These are phyloP conservation scores for Ulota crispa DNA, from an alignment of 225 moss, liverwort and hornwort species.

Conservation along the genomic window DNA sequence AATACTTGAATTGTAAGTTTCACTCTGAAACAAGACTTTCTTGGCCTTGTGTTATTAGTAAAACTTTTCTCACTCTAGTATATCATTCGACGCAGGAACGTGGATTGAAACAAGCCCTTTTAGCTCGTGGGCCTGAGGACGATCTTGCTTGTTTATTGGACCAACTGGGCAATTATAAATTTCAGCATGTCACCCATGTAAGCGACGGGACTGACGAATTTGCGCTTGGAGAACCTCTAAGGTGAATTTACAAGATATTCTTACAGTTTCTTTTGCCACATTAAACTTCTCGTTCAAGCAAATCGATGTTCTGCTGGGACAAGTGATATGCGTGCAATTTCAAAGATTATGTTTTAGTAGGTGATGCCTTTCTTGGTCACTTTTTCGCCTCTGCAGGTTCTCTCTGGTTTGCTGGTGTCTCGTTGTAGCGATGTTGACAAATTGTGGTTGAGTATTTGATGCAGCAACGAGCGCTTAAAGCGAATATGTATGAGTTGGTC, in stretches of 20 bases:
- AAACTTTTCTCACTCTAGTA: constrained; percentile 19
- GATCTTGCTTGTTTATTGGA: constrained; percentile 69
- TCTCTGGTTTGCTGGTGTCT: background rate
- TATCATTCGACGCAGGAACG: constrained; percentile 47
- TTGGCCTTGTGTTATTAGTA: background rate
- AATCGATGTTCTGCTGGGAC: background rate
- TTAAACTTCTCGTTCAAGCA: background rate
- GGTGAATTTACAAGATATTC: constrained; percentile 29
- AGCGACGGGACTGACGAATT: constrained; percentile 31
- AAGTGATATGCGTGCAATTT: background rate
- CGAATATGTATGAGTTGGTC: constrained; percentile 57
- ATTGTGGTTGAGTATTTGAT: constrained; percentile 18
- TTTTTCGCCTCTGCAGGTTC: background rate
- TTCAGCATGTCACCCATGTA: constrained; percentile 52
- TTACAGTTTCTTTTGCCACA: constrained; percentile 7
- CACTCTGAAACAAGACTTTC: background rate
- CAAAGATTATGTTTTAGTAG: background rate
- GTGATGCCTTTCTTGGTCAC: background rate
- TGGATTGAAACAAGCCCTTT: constrained; percentile 67
- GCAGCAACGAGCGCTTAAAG: constrained; percentile 64
- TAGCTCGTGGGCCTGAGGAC: constrained; percentile 64
- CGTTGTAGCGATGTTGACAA: background rate
- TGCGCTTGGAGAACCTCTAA: constrained; percentile 47
- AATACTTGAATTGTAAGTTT: background rate
- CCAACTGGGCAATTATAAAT: constrained; percentile 75